Evolutionary conservation across 305 asterid genomes (phyloP).

Genomic region (Caryopteris hybrid): DNA sequence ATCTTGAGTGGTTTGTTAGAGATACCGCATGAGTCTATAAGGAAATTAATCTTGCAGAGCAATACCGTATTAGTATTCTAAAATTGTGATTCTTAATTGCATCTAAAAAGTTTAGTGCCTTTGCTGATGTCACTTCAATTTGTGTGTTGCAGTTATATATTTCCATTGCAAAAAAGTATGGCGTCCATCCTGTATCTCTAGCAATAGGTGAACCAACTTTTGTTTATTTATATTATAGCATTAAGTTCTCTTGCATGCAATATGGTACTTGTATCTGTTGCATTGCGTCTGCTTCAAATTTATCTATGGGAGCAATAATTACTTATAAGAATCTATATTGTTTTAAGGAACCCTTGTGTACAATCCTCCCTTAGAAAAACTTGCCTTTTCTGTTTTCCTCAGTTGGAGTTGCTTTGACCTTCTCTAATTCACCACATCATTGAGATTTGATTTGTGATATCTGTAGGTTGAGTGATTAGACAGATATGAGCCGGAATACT

Average conservation of each 20-base stretch:
- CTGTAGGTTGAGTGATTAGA: neutral
- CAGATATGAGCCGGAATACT: neutral
- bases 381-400: neutral
- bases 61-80: neutral
- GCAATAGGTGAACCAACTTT: slow-evolving; percentile 57
- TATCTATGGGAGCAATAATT: neutral
- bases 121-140: slow-evolving; percentile 18
- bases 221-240: neutral
- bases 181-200: slow-evolving; percentile 73
- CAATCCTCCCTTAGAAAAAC: neutral
- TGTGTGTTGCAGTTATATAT: slow-evolving; percentile 51
- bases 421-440: neutral
- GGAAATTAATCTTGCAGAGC: neutral
- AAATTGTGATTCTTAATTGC: slow-evolving; percentile 8
- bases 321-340: too few relatives aligned
- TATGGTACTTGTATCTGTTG: neutral
- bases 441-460: neutral
- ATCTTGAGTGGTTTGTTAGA: slow-evolving; percentile 3
- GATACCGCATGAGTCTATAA: slow-evolving; percentile 7
- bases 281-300: slow-evolving; percentile 5
- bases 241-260: neutral
- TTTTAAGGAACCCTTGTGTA: too few relatives aligned
- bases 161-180: slow-evolving; percentile 48
- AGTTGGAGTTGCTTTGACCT: neutral
- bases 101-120: neutral